A percentile compares a stretch with the other conserved stretches of the same genome.
These are phyloP conservation scores for Neobulgaria alba DNA, from an alignment of 2,329 filamentous ascomycete genomes.

Conservation along the genomic window DNA sequence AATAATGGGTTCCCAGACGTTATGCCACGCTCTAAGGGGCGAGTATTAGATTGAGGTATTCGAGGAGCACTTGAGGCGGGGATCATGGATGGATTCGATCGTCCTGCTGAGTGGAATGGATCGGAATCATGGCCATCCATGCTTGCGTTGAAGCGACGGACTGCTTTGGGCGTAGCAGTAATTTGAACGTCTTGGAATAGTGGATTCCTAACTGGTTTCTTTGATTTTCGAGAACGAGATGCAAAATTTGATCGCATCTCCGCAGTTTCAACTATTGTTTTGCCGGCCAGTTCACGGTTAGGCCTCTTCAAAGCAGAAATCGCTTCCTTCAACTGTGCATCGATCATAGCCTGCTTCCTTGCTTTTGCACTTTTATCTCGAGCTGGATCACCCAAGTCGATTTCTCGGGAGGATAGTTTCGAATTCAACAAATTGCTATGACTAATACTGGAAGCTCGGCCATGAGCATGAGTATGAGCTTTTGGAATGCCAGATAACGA, in stretches of 20 bases:
- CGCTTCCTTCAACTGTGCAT: slow-evolving; percentile 64
- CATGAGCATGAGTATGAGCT: too few relatives aligned
- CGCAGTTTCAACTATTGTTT: slow-evolving; percentile 56
- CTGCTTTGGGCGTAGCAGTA: slow-evolving; percentile 27
- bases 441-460: too few relatives aligned
- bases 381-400: slow-evolving; percentile 44
- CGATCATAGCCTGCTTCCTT: slow-evolving; percentile 56
- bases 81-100: slow-evolving; percentile 8
- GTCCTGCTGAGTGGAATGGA: background rate
- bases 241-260: slow-evolving; percentile 48
- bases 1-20: slow-evolving; percentile 14
- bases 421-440: too few relatives aligned
- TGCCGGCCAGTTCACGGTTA: slow-evolving; percentile 61
- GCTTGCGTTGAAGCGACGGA: slow-evolving; percentile 11
- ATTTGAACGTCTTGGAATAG: slow-evolving; percentile 28
- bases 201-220: slow-evolving; percentile 38
- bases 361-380: slow-evolving; percentile 47
- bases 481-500: slow-evolving; percentile 42
- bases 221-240: slow-evolving; percentile 41
- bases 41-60: slow-evolving; percentile 22
- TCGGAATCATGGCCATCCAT: slow-evolving; percentile 10
- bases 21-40: slow-evolving; percentile 7
- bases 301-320: slow-evolving; percentile 68
- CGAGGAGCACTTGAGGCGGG: slow-evolving; percentile 22
- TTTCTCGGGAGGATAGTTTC: slow-evolving; percentile 42